These are phyloP conservation scores for Solanum medicagineum DNA, from an alignment of 257 asterid genomes.

Conservation along the genomic window DNA sequence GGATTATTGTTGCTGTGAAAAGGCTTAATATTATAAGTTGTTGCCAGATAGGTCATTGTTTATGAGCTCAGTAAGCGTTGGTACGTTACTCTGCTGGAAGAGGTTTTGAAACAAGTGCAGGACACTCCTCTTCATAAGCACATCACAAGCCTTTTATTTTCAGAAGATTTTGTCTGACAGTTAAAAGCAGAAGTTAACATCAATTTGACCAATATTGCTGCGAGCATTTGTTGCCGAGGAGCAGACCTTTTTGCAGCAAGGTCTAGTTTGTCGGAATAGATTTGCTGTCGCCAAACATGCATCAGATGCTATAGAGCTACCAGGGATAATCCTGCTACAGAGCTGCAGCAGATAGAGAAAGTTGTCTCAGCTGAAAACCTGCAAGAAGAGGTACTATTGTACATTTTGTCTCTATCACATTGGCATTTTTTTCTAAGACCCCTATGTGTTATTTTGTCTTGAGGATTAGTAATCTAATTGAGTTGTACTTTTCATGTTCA, in stretches of 20 bases:
- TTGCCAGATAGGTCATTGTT: background rate
- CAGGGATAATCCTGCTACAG: conserved; percentile 44
- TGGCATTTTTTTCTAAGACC: background rate
- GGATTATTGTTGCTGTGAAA: too few species aligned
- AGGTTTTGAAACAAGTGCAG: conserved; percentile 72
- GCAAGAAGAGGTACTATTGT: conserved; percentile 73
- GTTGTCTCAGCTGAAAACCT: conserved; percentile 50
- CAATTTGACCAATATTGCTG: conserved; percentile 52
- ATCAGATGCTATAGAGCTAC: conserved; percentile 68
- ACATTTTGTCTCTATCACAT: background rate
- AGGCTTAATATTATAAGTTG: too few species aligned
- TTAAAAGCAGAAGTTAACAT: conserved; percentile 11
- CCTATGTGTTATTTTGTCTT: background rate
- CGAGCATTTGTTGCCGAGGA: conserved; percentile 55
- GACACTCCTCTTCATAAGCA: conserved; percentile 73
- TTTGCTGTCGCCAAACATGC: conserved; percentile 60
- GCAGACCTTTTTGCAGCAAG: conserved; percentile 57
- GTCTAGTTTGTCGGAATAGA: conserved; percentile 23
- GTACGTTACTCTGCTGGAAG: conserved; percentile 43
- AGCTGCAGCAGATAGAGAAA: conserved; percentile 43
- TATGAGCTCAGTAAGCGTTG: background rate
- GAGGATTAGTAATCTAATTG: too few species aligned
- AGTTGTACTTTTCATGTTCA: too few species aligned
- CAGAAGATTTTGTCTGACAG: conserved; percentile 27
- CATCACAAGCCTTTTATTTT: conserved; percentile 38